Base-by-base conservation (phyloP, 2,329 filamentous ascomycete species). In the Zopfia rhizophila region DNA sequence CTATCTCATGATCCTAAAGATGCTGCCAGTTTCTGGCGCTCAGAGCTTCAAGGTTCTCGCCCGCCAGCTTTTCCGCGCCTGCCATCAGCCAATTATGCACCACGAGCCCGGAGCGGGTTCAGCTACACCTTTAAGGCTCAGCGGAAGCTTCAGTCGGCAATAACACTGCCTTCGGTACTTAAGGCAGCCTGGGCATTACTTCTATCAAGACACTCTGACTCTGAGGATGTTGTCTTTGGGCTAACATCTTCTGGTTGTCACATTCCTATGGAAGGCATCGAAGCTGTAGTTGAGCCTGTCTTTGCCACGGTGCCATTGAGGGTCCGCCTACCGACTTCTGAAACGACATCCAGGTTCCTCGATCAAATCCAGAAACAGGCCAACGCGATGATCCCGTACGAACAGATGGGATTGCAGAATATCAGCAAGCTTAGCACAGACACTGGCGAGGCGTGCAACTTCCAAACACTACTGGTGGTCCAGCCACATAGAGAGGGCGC, bases 391-490 rank as follows among this genome's bases (percentile, higher is more conserved):
- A 55, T 56, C 3, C 56, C 60, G 5, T 56, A 59, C 45, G 54
- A 66, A 42, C 66, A 69, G 16, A 48, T 58, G 27, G 66, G 66
- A 11, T 47, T 63, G 40, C 65, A 68, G 39, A 55, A 61, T 18
- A 67, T 69, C 22, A 44, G 53, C 11, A 55, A 58, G 28, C 46
- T 61, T 10, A 82, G 78, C 57, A 68, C 74, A 1, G 79, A 82
- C 45, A 75, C 78, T 5, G 70, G 77, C 4, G 72, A 79, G 43
- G 80, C 80, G 1, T 82, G 79, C 52, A 77, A 82, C 51, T 69
- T 82, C 25, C 72, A 75, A 2, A 80, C 76, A 0, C 77, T 78
- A 4, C 61, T 83, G 3, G 78, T 83, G 0, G 73, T 83, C 17
- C 80, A 83, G 32, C 55, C 58, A 3, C 59, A 33, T 17, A 24